Evolutionary conservation across 176 grass and related monocot species (phyloP).

Genomic region (Bothriochloa decipiens): DNA sequence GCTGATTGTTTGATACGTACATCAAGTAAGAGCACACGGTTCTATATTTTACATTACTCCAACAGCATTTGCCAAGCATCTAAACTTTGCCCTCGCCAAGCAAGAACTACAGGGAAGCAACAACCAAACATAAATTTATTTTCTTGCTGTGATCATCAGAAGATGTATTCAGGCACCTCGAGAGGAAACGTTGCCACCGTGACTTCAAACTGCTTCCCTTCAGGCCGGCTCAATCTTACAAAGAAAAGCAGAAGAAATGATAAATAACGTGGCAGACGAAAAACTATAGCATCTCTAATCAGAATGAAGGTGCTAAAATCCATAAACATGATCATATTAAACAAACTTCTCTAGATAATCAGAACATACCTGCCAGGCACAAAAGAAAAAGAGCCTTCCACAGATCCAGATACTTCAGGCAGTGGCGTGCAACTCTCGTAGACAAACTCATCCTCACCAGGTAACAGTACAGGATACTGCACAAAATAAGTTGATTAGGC

Average conservation of each 20-base stretch:
- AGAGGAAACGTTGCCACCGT: conserved; percentile 67
- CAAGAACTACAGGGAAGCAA: background rate
- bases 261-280: background rate
- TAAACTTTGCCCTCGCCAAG: background rate
- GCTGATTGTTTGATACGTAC: background rate
- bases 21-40: background rate
- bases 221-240: conserved; percentile 62
- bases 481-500: conserved; percentile 27
- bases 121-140: background rate
- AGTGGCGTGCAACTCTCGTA: conserved; percentile 78
- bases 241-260: conserved; percentile 22
- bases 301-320: background rate
- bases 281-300: background rate
- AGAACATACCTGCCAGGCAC: conserved; percentile 80
- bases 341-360: background rate
- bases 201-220: conserved; percentile 80
- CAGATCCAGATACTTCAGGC: conserved; percentile 59
- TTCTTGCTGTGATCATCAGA: conserved; percentile 44
- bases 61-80: conserved; percentile 5
- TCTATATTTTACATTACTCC: background rate
- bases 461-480: conserved; percentile 76
- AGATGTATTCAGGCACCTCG: conserved; percentile 63
- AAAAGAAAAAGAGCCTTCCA: conserved; percentile 87
- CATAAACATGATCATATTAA: background rate
- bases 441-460: conserved; percentile 79